Percentiles rank a stretch among this genome's conserved stretches.
Evolutionary conservation across 768 basidiomycete genomes (phyloP).

Genomic region (Mycena albidolilacea): DNA sequence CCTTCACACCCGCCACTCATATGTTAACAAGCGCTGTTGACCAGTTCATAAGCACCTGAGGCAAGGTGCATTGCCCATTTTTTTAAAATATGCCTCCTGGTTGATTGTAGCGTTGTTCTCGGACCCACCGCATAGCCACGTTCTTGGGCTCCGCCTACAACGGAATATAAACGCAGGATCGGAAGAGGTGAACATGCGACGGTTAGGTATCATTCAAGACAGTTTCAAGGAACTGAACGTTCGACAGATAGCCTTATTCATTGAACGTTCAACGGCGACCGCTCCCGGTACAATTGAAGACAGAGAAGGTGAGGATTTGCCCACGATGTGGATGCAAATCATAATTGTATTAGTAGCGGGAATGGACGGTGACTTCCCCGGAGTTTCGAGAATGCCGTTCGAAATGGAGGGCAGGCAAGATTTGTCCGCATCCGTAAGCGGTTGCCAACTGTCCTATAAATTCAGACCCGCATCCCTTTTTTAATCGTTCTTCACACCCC

Average conservation of each 20-base stretch:
- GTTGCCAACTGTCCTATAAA: neutral
- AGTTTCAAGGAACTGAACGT: no score
- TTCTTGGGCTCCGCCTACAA: neutral
- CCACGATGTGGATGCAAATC: neutral
- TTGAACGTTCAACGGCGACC: no score
- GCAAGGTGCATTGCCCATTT: no score
- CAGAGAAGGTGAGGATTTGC: neutral
- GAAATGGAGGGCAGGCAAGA: neutral
- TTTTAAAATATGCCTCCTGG: no score
- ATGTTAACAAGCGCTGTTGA: no score
- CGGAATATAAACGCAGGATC: neutral
- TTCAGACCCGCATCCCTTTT: neutral
- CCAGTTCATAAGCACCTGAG: no score
- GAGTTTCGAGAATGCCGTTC: neutral
- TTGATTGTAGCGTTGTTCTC: no score
- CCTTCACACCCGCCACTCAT: neutral
- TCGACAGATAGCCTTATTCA: no score
- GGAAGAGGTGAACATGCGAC: neutral
- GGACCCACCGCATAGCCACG: no score
- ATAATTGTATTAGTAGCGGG: neutral
- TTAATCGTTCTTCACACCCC: neutral
- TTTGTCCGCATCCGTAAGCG: neutral
- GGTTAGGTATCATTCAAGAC: neutral
- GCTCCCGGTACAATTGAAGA: neutral
- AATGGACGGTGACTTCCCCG: neutral